Evolutionary conservation across 2,329 filamentous ascomycete species (phyloP).

Genomic region (Penicillium sp.): DNA sequence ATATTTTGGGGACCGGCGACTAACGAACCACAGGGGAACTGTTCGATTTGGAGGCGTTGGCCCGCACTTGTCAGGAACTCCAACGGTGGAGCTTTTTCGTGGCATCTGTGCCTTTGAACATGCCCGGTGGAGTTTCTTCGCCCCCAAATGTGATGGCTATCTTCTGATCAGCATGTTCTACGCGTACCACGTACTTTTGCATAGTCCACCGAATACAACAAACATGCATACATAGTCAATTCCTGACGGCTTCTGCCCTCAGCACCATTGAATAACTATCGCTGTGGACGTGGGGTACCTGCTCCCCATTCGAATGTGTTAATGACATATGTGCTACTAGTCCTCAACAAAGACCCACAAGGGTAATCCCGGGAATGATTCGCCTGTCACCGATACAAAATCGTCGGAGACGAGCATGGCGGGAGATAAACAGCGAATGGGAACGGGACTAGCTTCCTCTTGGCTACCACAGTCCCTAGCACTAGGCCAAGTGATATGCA

Average conservation of each 20-base stretch:
- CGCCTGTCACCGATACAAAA: background rate
- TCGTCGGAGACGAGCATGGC: background rate
- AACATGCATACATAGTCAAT: background rate
- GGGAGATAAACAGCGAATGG: background rate
- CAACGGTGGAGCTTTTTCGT: constrained; percentile 51
- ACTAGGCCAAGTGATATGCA: background rate
- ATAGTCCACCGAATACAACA: too few relatives aligned
- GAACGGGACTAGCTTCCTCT: background rate
- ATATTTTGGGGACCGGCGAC: background rate
- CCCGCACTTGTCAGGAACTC: constrained; percentile 35
- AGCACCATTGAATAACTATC: background rate
- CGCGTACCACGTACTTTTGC: background rate
- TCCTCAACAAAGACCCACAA: background rate
- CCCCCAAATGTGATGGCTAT: constrained; percentile 47
- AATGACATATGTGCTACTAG: background rate
- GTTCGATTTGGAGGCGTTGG: constrained; percentile 46
- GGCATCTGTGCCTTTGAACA: constrained; percentile 48
- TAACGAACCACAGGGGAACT: constrained; percentile 39
- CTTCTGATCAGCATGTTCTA: constrained; percentile 31
- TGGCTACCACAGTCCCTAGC: background rate
- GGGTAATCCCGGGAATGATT: background rate
- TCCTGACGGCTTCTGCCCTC: too few relatives aligned
- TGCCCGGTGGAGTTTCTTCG: constrained; percentile 47
- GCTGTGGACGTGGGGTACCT: too few relatives aligned
- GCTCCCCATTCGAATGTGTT: background rate